phyloP scores from a whole-genome alignment of 139 green algal genomes.

The Trebouxia sp. region DNA sequence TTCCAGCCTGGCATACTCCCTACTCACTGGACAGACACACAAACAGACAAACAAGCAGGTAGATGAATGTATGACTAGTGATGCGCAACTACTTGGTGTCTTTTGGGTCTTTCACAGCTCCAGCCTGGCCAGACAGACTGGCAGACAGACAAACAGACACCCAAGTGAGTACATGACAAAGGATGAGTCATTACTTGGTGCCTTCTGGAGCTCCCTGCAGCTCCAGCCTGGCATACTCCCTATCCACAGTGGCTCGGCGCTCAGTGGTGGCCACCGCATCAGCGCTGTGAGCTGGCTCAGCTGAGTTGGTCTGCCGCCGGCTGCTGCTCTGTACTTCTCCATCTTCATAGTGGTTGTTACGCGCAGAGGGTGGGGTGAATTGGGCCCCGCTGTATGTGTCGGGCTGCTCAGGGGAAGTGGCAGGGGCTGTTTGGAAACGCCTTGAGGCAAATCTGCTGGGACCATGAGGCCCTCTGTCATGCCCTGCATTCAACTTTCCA shows the following conservation, averaged over 20 bases:
- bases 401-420: conserved; percentile 1
- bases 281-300: not conserved
- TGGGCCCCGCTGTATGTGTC: conserved; percentile 15
- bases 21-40: too few species aligned
- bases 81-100: too few species aligned
- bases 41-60: too few species aligned
- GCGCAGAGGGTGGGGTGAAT: not conserved
- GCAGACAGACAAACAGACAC: too few species aligned
- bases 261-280: conserved; percentile 22
- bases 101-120: too few species aligned
- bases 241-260: conserved; percentile 25
- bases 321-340: conserved; percentile 25
- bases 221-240: conserved; percentile 32
- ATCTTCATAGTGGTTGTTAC: conserved; percentile 1
- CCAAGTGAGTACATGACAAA: not conserved
- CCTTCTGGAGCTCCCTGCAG: conserved; percentile 29
- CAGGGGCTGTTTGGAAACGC: not conserved
- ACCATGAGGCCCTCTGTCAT: not conserved
- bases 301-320: conserved; percentile 4
- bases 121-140: too few species aligned
- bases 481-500: not conserved
- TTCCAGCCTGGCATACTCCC: too few species aligned
- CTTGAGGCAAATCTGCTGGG: conserved; percentile 2
- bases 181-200: conserved; percentile 25
- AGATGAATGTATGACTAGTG: too few species aligned